Evolutionary conservation across 2,329 filamentous ascomycete genomes (phyloP).

Genomic region (Cercospora berteroae): DNA sequence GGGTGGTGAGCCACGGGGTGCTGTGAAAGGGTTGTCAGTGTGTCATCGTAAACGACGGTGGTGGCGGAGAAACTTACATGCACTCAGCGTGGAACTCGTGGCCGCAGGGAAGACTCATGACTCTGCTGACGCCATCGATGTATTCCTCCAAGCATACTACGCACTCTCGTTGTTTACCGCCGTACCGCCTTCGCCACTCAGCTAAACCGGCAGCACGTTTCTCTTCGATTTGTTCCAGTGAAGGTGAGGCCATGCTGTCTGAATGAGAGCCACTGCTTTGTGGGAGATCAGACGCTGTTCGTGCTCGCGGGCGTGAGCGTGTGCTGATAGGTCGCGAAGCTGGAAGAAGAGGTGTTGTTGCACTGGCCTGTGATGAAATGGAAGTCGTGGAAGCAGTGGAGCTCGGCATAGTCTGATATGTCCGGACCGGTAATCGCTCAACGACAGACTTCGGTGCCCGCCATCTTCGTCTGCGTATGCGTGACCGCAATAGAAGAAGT

Average conservation of each 20-base stretch:
- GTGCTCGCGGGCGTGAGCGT: slow-evolving; percentile 60
- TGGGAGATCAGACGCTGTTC: slow-evolving; percentile 61
- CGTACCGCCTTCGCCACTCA: slow-evolving; percentile 59
- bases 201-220: slow-evolving; percentile 52
- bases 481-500: slow-evolving; percentile 78
- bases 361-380: slow-evolving; percentile 28
- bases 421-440: slow-evolving; percentile 88
- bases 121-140: slow-evolving; percentile 84
- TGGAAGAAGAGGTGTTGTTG: slow-evolving; percentile 77
- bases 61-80: slow-evolving; percentile 69
- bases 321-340: slow-evolving; percentile 25
- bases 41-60: neutral
- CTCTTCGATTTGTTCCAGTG: slow-evolving; percentile 48
- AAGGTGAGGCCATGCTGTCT: slow-evolving; percentile 29
- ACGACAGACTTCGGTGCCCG: slow-evolving; percentile 96
- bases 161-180: slow-evolving; percentile 74
- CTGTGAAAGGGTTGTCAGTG: slow-evolving; percentile 46
- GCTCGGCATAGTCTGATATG: slow-evolving; percentile 79
- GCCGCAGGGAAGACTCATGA: slow-evolving; percentile 96
- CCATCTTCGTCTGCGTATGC: slow-evolving; percentile 87
- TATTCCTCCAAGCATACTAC: slow-evolving; percentile 97
- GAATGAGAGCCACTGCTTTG: slow-evolving; percentile 33
- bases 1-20: slow-evolving; percentile 93
- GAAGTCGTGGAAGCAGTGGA: slow-evolving; percentile 49
- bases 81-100: slow-evolving; percentile 97